Evolutionary conservation across 208 protist genomes (phyloP), one percentile per base, ranked within the genome.

Genomic region (Sergeia podlipaevii): DNA sequence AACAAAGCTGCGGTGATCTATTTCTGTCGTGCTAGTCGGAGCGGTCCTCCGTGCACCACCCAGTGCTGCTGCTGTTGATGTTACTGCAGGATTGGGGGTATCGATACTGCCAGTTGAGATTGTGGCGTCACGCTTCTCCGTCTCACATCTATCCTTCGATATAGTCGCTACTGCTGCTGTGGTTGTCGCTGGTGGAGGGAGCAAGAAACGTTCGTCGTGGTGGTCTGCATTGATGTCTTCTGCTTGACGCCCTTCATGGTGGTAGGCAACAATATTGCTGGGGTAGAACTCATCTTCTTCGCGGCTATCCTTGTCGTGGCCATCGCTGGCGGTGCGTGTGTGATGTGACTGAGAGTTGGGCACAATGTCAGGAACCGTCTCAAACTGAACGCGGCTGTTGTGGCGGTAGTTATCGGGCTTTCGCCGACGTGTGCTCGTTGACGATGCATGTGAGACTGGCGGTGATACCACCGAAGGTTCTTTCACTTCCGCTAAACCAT

Each of bases 321-420:
- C 44, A 15, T 6, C 24, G 28, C 44, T 27, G 24, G 7, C 21
- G n/a, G 26, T 32, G 15, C n/a, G n/a, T n/a, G n/a, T n/a, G n/a
- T n/a, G n/a, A n/a, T n/a, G n/a, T n/a, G n/a, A n/a, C n/a, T n/a
- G n/a, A n/a, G n/a, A n/a, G n/a, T n/a, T n/a, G 0, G 24, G 17
- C 48, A 42, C 43, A 30, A 54, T 38, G 48, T 42, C 27, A 18
- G 48, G 48, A 4, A 54, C 17, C 48, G 6, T 10, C 30, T 65
- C 60, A 51, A 78, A 70, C 43, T 78, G 71, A 32, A 78, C 46
- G 5, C 42, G 72, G 53, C 60, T 78, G 21, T 56, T 52, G 7
- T 65, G 71, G 11, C 54, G 57, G 29, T 44, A 56, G 4, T 39
- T 44, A 13, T 55, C 60, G 11, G 65, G 71, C 38, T 60, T 45